Evolutionary conservation across 2,329 filamentous ascomycete species (phyloP).

Genomic region (Aspergillus sp.): DNA sequence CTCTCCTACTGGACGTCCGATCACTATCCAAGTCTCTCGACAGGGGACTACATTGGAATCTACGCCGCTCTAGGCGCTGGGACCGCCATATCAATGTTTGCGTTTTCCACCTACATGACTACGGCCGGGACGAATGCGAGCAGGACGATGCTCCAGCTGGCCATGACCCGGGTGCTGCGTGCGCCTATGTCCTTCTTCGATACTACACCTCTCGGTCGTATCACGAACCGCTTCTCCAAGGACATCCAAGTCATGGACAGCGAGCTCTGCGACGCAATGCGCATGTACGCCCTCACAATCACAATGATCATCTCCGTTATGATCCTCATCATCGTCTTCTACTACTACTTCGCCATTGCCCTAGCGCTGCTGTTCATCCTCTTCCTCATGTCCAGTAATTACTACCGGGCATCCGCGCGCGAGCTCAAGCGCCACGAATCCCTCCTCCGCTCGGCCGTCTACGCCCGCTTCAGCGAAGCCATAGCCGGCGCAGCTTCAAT

Average conservation of each 20-base stretch:
- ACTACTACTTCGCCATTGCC: constrained; percentile 79
- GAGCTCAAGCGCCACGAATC: constrained; percentile 95
- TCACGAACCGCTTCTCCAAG: constrained; percentile 93
- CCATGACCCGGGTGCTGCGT: constrained; percentile 71
- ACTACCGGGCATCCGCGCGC: constrained; percentile 86
- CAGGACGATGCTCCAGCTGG: constrained; percentile 75
- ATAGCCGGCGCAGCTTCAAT: constrained; percentile 76
- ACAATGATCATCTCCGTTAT: constrained; percentile 82
- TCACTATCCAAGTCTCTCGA: constrained; percentile 63
- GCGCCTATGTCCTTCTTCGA: constrained; percentile 90
- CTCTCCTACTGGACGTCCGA: constrained; percentile 89
- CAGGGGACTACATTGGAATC: constrained; percentile 68
- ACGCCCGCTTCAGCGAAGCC: constrained; percentile 87
- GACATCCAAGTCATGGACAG: constrained; percentile 98
- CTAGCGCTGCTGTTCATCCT: constrained; percentile 68
- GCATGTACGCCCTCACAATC: constrained; percentile 88
- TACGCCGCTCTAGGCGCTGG: constrained; percentile 69
- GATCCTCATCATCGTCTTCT: constrained; percentile 89
- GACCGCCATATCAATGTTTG: constrained; percentile 75
- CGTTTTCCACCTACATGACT: constrained; percentile 75
- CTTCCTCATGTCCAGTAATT: constrained; percentile 79
- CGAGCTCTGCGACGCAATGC: constrained; percentile 79
- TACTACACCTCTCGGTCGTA: constrained; percentile 89
- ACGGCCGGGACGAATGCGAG: constrained; percentile 78
- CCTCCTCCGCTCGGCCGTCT: constrained; percentile 81